A percentile compares a stretch with the other conserved stretches of the same genome.
These are phyloP conservation scores for Botrytis galanthina DNA, from an alignment of 2,329 filamentous ascomycete genomes.

Conservation along the genomic window DNA sequence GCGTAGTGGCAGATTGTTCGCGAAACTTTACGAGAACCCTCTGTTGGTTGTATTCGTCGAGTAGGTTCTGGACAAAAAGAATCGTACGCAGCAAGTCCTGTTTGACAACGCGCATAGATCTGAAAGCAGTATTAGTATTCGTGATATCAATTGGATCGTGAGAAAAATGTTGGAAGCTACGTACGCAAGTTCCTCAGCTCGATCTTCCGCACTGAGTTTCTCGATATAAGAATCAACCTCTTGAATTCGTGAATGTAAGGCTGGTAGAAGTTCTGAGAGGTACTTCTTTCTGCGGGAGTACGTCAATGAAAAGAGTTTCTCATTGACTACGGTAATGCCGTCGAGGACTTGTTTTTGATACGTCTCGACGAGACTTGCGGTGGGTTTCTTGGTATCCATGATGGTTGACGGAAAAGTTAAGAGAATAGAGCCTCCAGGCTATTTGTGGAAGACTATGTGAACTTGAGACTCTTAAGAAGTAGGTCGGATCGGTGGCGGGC, in stretches of 20 bases:
- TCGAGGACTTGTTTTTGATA: background rate
- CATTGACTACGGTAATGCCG: background rate
- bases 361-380: background rate
- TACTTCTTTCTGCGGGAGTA: background rate
- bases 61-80: background rate
- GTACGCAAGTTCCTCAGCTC: background rate
- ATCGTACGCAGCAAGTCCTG: background rate
- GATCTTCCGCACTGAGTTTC: background rate
- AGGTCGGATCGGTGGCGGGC: background rate
- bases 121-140: background rate
- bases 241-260: background rate
- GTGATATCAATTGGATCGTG: accelerated
- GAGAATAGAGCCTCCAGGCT: background rate
- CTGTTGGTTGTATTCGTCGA: background rate
- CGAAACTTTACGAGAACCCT: background rate
- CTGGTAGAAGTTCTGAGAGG: background rate
- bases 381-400: background rate
- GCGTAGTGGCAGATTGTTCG: background rate
- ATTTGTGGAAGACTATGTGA: background rate
- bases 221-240: background rate
- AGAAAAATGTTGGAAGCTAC: background rate
- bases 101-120: background rate
- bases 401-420: background rate
- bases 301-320: background rate
- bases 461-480: background rate